phyloP scores from a whole-genome alignment of 163 green algal species.

The Volvox carteri region DNA sequence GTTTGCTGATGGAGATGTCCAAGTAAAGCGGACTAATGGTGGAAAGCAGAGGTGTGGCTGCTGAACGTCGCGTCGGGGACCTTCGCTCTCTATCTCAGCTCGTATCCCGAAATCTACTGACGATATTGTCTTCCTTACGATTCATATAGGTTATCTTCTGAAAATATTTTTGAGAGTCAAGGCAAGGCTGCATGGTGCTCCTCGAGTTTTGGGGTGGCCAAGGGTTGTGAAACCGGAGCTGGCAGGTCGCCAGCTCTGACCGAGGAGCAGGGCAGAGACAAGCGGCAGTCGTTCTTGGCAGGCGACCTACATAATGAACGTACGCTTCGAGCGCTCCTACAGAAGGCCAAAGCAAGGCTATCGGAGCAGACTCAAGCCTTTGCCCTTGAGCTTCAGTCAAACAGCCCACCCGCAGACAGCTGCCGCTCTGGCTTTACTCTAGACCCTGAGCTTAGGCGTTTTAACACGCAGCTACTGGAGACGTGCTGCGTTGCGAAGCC shows the following conservation, averaged over 20 bases:
- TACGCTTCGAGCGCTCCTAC: slow-evolving; percentile 35
- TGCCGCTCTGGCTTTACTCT: background rate
- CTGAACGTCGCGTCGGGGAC: background rate
- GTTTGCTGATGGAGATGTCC: background rate
- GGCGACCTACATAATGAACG: slow-evolving; percentile 39
- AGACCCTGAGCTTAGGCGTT: background rate
- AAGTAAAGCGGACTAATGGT: slow-evolving; percentile 14
- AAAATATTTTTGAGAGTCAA: background rate
- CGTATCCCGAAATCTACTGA: background rate
- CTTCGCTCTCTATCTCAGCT: background rate
- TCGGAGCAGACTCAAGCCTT: slow-evolving; percentile 14
- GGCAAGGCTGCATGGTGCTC: background rate
- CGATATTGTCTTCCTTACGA: background rate
- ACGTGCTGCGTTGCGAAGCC: background rate
- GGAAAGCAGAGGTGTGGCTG: background rate
- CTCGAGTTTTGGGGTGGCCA: background rate
- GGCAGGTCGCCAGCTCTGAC: background rate
- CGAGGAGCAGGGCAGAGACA: background rate
- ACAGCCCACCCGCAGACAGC: background rate
- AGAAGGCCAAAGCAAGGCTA: slow-evolving; percentile 25
- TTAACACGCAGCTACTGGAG: slow-evolving; percentile 31
- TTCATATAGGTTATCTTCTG: background rate
- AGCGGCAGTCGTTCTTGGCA: slow-evolving; percentile 58
- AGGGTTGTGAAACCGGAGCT: background rate
- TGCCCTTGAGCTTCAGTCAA: background rate